Evolutionary conservation across 2,329 filamentous ascomycete genomes (phyloP), one percentile per base, ranked within the genome.

Genomic region (Pezicula radicicola): DNA sequence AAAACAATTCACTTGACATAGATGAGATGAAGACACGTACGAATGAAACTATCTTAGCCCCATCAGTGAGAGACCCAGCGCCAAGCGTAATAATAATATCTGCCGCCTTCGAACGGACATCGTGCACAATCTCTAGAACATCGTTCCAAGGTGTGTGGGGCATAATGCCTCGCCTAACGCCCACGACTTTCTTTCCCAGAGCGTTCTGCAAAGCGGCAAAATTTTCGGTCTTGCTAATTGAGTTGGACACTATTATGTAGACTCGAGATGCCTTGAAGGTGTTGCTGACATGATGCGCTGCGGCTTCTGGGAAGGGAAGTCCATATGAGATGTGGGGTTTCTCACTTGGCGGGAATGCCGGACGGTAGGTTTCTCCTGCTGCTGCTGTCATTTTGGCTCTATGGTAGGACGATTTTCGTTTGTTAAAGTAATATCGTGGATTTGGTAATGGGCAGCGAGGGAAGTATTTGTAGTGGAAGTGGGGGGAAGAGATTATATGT

Each of bases 61-160:
- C 66, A 50, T 69, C 66, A 16, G 64, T 61, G 35, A 68, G 55
- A 33, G 58, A 62, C 1, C 66, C 66, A n/a, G 62, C 67, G 27
- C 67, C 67, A 5, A 69, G 58, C 1, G 67, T 69, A 25, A 69
- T 52, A 60, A 66, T 62, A 13, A 61, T 51, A 53, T 69, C 65
- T 10, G 54, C 61, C 13, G 42, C 21, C 41, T 57, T 61, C 10
- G 48, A 53, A 35, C 56, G 53, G 3, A 67, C 41, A 12, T 67
- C 65, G 4, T 57, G 49, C 6, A 60, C 49, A n/a, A 68, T 57
- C 10, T 63, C 64, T 1, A 68, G 42, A 25, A 69, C 53, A 41
- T 67, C 65, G 33, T 61, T 60, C 60, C 60, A 68, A 15, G 64
- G 66, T 1, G 65, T 64, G 46, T 68, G 66, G 5, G 64, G 61